Evolutionary conservation across 192 early-diverging fungal species (phyloP), one percentile per base, ranked within the genome.

Genomic region (Funneliformis mosseae): DNA sequence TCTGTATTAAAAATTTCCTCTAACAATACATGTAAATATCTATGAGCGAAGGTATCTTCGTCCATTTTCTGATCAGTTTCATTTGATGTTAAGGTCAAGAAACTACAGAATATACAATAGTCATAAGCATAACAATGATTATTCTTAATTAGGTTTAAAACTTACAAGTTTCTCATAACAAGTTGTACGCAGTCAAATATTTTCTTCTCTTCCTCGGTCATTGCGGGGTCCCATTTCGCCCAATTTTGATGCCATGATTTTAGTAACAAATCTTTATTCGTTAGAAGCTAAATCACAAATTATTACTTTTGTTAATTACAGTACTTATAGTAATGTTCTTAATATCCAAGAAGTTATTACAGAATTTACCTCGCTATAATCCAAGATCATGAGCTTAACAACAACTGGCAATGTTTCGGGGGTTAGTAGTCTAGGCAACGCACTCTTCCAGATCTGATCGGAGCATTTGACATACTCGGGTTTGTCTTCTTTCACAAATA

Each of bases 151-250:
- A 74, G 45, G 42, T 69, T 74, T 74, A 50, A 74, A 74, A 74
- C 72, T 74, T 74, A 74, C 72, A 74, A 74, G 27, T 74, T 74
- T 55, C 72, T 74, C 48, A 55, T 50, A 45, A 74, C 46, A 50
- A 74, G 42, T 74, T 74, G 72, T 55, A 74, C 45, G 27, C 48
- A 74, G 45, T 74, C 72, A 72, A 74, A 74, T 50, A 74, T 74
- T 33, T 74, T 55, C 43, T 55, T 74, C 42, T 74, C 72, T 74
- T 74, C 72, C 39, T 74, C 48, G 21, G 72, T 74, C 48, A 50
- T 45, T 55, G 48, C 8, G 5, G 48, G 42, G 43, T 55, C 72
- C 48, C 72, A 50, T 55, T 33, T 45, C 48, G 48, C n/a, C 72
- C 72, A 74, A 33, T 74, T 74, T 74, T 74, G 45, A 16, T 38